Conservation (phyloP, 306 rosid species). For the Mimosa pudica region DNA sequence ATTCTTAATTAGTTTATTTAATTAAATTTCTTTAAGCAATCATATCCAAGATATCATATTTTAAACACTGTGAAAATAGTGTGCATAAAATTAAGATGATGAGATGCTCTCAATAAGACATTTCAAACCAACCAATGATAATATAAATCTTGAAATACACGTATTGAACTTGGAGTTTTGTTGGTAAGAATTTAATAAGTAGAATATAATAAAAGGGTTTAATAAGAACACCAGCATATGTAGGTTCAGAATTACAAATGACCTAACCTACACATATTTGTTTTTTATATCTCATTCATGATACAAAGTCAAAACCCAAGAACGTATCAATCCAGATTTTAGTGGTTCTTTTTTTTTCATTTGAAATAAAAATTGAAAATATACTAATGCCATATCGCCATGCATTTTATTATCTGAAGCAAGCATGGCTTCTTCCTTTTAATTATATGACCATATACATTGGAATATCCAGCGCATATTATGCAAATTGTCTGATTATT, state of each 20-base stretch:
- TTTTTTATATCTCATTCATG: slow-evolving; percentile 14
- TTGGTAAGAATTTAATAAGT: slow-evolving; percentile 15
- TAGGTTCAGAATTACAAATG: slow-evolving; percentile 20
- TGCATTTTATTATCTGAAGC: slow-evolving; percentile 6
- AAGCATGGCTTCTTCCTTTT: slow-evolving; percentile 5
- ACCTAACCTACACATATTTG: slow-evolving; percentile 4
- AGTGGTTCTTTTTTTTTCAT: slow-evolving; percentile 2
- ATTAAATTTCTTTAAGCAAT: not conserved
- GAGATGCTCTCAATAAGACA: not conserved
- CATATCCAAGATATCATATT: not conserved
- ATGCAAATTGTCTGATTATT: slow-evolving; percentile 39
- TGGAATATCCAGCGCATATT: slow-evolving; percentile 37
- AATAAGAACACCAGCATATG: slow-evolving; percentile 6
- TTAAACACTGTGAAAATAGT: not conserved
- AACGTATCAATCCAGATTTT: slow-evolving; percentile 14
- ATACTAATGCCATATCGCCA: slow-evolving; percentile 1
- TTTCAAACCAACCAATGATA: not conserved
- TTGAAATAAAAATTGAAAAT: slow-evolving; percentile 11
- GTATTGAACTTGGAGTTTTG: not conserved
- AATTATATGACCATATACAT: not conserved
- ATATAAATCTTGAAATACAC: not conserved
- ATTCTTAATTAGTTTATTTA: not conserved
- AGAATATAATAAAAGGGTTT: slow-evolving; percentile 2
- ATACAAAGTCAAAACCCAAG: slow-evolving; percentile 29
- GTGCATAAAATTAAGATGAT: not conserved